Percentiles rank a stretch among this genome's conserved stretches.
phyloP scores from a whole-genome alignment of 352 stramenopile genomes.

The Globisporangium splendens region DNA sequence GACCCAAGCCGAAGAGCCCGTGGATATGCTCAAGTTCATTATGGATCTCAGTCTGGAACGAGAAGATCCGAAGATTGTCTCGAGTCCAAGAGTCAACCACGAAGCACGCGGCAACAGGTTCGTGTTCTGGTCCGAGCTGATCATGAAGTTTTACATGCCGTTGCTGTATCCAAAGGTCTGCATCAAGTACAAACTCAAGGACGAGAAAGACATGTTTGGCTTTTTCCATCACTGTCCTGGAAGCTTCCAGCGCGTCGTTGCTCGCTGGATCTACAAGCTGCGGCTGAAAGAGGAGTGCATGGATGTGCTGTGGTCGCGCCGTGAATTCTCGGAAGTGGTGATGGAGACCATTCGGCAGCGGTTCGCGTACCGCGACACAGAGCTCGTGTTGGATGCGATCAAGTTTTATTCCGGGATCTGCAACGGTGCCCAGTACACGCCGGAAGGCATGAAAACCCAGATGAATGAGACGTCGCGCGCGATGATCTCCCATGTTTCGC shows the following conservation, averaged over 20 bases:
- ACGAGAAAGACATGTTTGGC: constrained; percentile 68
- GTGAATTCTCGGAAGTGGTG: constrained; percentile 80
- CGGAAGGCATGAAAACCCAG: constrained; percentile 70
- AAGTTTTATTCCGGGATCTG: constrained; percentile 87
- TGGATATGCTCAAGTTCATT: constrained; percentile 89
- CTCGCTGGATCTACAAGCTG: constrained; percentile 85
- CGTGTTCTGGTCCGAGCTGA: constrained; percentile 81
- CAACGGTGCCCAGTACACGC: constrained; percentile 68
- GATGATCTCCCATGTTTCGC: constrained; percentile 87
- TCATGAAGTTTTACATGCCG: constrained; percentile 90
- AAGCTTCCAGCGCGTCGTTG: constrained; percentile 84
- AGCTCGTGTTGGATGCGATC: constrained; percentile 82
- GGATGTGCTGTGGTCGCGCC: constrained; percentile 72
- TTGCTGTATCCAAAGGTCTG: constrained; percentile 85
- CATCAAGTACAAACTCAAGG: constrained; percentile 83
- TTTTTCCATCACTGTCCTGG: constrained; percentile 88
- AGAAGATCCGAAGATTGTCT: constrained; percentile 45
- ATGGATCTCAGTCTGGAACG: constrained; percentile 86
- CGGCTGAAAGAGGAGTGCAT: constrained; percentile 78
- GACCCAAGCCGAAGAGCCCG: constrained; percentile 80
- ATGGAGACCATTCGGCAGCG: constrained; percentile 86
- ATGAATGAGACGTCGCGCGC: constrained; percentile 79
- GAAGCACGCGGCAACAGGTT: constrained; percentile 66
- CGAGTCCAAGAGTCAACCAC: constrained; percentile 41
- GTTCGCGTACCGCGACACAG: constrained; percentile 81